Conservation (phyloP, 345 rosid genomes). For the Moringa oleifera region DNA sequence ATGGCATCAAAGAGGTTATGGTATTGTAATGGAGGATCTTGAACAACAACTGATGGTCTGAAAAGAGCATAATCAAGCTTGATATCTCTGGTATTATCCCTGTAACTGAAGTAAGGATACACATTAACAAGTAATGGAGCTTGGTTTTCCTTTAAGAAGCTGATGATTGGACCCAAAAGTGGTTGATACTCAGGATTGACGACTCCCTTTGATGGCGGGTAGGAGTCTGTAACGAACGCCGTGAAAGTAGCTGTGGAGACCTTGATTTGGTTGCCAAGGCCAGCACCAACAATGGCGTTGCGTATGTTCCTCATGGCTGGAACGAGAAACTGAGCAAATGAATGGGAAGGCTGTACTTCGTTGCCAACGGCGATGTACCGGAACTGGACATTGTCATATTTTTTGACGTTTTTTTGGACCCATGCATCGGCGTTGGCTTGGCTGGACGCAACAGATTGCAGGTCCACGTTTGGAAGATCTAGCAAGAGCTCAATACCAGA, state of each 20-base stretch:
- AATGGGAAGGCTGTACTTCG: constrained; percentile 23
- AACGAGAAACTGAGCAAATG: constrained; percentile 10
- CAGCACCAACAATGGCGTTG: constrained; percentile 3
- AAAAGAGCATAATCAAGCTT: too few relatives aligned
- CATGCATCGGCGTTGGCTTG: constrained; percentile 32
- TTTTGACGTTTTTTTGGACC: constrained; percentile 33
- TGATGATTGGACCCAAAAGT: too few relatives aligned
- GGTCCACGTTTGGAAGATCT: constrained; percentile 24
- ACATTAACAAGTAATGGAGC: too few relatives aligned
- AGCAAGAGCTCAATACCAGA: constrained; percentile 33
- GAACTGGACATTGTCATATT: constrained; percentile 27
- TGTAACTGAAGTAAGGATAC: too few relatives aligned
- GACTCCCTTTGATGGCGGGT: too few relatives aligned
- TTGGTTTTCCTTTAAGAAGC: too few relatives aligned
- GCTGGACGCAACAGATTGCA: constrained; percentile 21
- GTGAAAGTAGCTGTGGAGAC: too few relatives aligned
- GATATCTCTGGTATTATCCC: too few relatives aligned
- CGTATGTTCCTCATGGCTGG: constrained; percentile 19
- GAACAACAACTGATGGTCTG: too few relatives aligned
- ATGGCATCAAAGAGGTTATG: constrained; percentile 6
- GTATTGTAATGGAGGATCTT: neutral
- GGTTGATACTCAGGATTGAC: too few relatives aligned
- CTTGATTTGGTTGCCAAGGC: constrained; percentile 1
- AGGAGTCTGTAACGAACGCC: too few relatives aligned
- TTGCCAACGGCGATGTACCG: constrained; percentile 46